A percentile compares a stretch with the other conserved stretches of the same genome.
Conservation (phyloP, 2,329 filamentous ascomycete genomes). For the Aurifilum marmelostoma region DNA sequence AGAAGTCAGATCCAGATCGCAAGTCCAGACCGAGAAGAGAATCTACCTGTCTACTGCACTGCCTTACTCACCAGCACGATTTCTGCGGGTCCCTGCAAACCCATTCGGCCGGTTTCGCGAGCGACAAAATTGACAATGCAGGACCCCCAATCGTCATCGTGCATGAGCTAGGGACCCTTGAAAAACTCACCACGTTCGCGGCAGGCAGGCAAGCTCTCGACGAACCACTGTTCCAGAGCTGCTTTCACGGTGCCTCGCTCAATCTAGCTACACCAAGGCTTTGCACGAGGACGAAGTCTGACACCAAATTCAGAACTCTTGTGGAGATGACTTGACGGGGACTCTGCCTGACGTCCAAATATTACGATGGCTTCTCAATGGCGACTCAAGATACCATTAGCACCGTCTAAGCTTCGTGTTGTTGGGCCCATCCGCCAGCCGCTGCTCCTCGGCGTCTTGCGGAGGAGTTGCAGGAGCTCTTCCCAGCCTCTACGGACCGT, state of each 20-base stretch:
- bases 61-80: slow-evolving; percentile 1
- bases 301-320: background rate
- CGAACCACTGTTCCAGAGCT: background rate
- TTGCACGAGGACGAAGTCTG: background rate
- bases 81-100: slow-evolving; percentile 4
- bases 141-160: slow-evolving; percentile 11
- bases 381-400: slow-evolving; percentile 14
- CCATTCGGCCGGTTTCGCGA: slow-evolving; percentile 5
- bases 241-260: background rate
- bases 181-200: background rate
- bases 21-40: background rate
- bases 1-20: background rate
- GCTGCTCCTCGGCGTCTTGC: slow-evolving; percentile 11
- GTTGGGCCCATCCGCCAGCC: background rate
- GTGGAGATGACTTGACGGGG: slow-evolving; percentile 25
- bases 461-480: slow-evolving; percentile 9
- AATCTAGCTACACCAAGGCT: background rate
- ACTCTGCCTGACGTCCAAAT: background rate
- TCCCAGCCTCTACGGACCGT: slow-evolving; percentile 4
- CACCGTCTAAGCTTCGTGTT: slow-evolving; percentile 18
- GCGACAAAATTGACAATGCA: background rate
- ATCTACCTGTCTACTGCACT: background rate
- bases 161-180: slow-evolving; percentile 12
- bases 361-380: slow-evolving; percentile 28
- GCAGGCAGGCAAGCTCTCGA: slow-evolving; percentile 1